Conservation (phyloP, 352 stramenopile species). For the Lagenidium sp. region DNA sequence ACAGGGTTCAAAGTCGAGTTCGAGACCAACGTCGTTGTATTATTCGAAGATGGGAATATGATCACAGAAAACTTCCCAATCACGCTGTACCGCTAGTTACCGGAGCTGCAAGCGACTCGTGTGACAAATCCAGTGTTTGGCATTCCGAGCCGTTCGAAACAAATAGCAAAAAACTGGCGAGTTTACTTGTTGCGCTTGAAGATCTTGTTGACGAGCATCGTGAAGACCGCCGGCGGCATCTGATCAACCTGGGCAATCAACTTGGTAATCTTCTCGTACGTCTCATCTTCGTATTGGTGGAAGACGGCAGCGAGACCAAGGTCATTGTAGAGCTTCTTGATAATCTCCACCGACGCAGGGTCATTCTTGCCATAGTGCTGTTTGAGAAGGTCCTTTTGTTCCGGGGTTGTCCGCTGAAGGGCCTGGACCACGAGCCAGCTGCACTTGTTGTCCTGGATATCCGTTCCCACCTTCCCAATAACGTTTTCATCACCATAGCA, state of each 20-base stretch:
- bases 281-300: constrained; percentile 92
- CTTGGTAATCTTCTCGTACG: constrained; percentile 73
- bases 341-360: constrained; percentile 56
- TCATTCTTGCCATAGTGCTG: constrained; percentile 91
- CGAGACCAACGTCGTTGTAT: constrained; percentile 89
- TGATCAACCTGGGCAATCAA: constrained; percentile 74
- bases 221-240: constrained; percentile 91
- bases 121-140: too few species aligned
- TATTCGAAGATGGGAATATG: constrained; percentile 90
- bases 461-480: constrained; percentile 94
- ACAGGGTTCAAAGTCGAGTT: constrained; percentile 89
- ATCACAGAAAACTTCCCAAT: constrained; percentile 88
- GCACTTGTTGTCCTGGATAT: constrained; percentile 99
- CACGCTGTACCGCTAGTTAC: constrained; percentile 59
- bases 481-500: constrained; percentile 93
- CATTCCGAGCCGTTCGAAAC: too few species aligned
- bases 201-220: constrained; percentile 92
- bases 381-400: constrained; percentile 82
- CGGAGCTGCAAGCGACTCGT: too few species aligned
- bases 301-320: constrained; percentile 87
- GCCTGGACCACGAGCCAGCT: constrained; percentile 97
- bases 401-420: constrained; percentile 50
- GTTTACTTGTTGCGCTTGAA: constrained; percentile 96
- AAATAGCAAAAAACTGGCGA: too few species aligned
- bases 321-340: constrained; percentile 94